Percentiles rank a stretch among this genome's conserved stretches.
Evolutionary conservation across 495 filamentous ascomycete species (phyloP).

Genomic region (Tuber magnatum): DNA sequence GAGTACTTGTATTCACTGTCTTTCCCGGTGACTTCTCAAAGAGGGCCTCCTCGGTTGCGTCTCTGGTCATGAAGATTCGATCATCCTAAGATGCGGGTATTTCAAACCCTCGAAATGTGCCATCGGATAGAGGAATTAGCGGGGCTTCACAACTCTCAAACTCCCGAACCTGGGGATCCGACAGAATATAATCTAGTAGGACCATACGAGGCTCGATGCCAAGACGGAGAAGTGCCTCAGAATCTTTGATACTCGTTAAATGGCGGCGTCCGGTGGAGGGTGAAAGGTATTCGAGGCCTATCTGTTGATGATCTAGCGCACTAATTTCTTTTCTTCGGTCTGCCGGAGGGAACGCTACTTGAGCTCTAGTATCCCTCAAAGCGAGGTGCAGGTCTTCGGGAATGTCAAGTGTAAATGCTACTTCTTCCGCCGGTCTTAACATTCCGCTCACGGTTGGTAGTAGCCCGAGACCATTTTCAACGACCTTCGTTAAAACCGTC

Average conservation of each 20-base stretch:
- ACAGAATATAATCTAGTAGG: conserved; percentile 35
- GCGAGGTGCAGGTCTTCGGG: conserved; percentile 16
- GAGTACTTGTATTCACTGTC: conserved; percentile 9
- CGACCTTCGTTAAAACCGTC: conserved; percentile 19
- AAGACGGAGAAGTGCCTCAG: not conserved
- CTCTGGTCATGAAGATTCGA: conserved; percentile 17
- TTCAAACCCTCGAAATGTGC: conserved; percentile 19
- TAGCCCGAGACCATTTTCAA: conserved; percentile 10
- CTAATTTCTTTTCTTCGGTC: conserved; percentile 22
- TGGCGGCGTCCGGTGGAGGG: conserved; percentile 13
- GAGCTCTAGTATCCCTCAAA: conserved; percentile 18
- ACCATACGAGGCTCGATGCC: conserved; percentile 1
- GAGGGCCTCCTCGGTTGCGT: conserved; percentile 11
- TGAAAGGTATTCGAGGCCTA: conserved; percentile 11
- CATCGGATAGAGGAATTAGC: conserved; percentile 23
- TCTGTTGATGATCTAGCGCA: not conserved
- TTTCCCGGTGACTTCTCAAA: conserved; percentile 20
- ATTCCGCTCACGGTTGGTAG: conserved; percentile 26
- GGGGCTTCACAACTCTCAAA: conserved; percentile 26
- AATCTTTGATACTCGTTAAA: conserved; percentile 19
- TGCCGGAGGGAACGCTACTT: conserved; percentile 22
- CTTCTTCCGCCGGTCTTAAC: conserved; percentile 10
- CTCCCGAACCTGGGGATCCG: conserved; percentile 18
- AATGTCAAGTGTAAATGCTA: conserved; percentile 19
- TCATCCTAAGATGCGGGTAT: conserved; percentile 2